These are phyloP conservation scores for Lomentospora prolificans DNA, from an alignment of 2,329 filamentous ascomycete genomes.

Conservation along the genomic window DNA sequence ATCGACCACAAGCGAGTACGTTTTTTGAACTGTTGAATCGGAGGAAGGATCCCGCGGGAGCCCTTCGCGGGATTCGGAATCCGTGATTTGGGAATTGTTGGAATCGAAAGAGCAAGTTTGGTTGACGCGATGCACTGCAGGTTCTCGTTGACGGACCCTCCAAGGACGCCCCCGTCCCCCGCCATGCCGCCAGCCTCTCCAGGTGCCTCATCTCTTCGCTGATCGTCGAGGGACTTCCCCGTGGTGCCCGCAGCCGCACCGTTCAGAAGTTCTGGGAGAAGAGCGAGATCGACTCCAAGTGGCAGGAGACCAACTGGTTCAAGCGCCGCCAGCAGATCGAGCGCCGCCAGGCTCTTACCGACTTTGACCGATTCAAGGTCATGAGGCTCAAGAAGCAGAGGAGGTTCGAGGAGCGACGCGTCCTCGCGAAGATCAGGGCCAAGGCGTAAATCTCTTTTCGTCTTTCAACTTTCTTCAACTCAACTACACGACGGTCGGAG, in stretches of 20 bases:
- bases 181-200: constrained; percentile 75
- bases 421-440: constrained; percentile 84
- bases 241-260: constrained; percentile 69
- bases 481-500: not conserved
- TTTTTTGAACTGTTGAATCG: constrained; percentile 22
- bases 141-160: constrained; percentile 93
- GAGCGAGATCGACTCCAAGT: constrained; percentile 85
- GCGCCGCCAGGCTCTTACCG: constrained; percentile 83
- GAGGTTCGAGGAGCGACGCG: constrained; percentile 96
- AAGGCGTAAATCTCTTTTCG: constrained; percentile 49
- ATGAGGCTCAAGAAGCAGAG: constrained; percentile 99
- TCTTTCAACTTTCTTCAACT: not conserved
- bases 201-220: constrained; percentile 83
- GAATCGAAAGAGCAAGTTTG: constrained; percentile 11
- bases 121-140: constrained; percentile 37
- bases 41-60: not conserved
- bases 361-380: constrained; percentile 99
- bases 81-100: not conserved
- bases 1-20: constrained; percentile 99
- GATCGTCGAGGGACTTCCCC: constrained; percentile 76
- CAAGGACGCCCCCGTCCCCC: constrained; percentile 71
- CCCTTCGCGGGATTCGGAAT: not conserved
- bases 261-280: constrained; percentile 88
- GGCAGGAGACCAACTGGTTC: constrained; percentile 83
- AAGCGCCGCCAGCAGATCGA: constrained; percentile 83